phyloP scores from a whole-genome alignment of 169 alveolate genomes.

The Theileria annulata region DNA sequence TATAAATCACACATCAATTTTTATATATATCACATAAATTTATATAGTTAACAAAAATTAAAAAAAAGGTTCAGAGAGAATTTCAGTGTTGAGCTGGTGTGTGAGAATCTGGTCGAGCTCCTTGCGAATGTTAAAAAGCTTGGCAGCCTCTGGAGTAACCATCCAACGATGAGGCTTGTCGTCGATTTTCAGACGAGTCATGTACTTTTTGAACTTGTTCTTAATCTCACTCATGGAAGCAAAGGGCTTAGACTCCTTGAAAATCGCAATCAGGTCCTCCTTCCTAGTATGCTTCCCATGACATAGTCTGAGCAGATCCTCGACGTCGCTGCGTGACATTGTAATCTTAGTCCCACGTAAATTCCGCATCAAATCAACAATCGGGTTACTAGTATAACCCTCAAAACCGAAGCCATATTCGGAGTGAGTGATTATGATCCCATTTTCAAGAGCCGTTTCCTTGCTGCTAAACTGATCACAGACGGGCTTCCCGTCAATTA shows the following conservation, averaged over 20 bases:
- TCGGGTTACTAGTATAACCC: conserved; percentile 63
- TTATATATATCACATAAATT: neutral
- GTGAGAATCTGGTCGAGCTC: conserved; percentile 55
- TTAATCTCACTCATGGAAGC: conserved; percentile 43
- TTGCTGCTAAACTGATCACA: conserved; percentile 39
- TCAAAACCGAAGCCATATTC: conserved; percentile 66
- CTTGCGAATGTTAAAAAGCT: conserved; percentile 45
- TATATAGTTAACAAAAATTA: conserved; percentile 1
- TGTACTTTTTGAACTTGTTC: conserved; percentile 54
- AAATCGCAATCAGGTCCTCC: conserved; percentile 49
- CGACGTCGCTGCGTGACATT: conserved; percentile 51
- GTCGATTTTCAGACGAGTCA: conserved; percentile 57
- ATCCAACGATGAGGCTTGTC: conserved; percentile 66
- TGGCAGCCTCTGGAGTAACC: conserved; percentile 64
- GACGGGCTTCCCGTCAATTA: conserved; percentile 63
- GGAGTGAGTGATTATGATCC: conserved; percentile 28
- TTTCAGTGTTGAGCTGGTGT: conserved; percentile 26
- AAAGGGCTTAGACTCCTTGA: conserved; percentile 54
- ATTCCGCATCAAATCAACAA: conserved; percentile 34
- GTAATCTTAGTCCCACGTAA: conserved; percentile 42
- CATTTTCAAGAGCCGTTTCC: conserved; percentile 53
- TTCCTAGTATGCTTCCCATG: conserved; percentile 62
- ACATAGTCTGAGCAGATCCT: conserved; percentile 61
- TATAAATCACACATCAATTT: neutral
- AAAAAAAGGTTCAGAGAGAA: neutral